phyloP scores from a whole-genome alignment of 345 rosid species.

The Eucalyptus decipiens region DNA sequence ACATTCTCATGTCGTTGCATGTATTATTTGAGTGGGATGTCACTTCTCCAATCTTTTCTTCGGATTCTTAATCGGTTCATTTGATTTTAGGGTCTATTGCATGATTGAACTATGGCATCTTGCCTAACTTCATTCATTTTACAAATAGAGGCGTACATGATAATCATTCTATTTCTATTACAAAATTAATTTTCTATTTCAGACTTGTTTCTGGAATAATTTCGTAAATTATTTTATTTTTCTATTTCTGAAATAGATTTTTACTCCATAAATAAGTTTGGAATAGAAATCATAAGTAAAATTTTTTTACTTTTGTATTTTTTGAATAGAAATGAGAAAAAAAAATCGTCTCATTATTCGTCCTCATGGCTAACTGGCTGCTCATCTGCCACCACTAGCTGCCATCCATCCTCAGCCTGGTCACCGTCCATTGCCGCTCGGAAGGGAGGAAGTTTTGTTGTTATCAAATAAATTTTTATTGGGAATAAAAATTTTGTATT shows the following conservation, averaged over 20 bases:
- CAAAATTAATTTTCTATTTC: fast-evolving
- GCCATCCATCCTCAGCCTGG: fast-evolving
- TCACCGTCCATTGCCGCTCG: fast-evolving
- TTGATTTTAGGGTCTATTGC: background rate
- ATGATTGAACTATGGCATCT: background rate
- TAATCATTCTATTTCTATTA: too few species aligned
- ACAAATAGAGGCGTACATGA: too few species aligned
- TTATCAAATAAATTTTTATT: too few species aligned
- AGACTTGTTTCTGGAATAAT: fast-evolving
- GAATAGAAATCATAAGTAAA: fast-evolving
- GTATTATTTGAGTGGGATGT: background rate
- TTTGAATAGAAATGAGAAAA: fast-evolving
- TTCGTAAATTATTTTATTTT: too few species aligned
- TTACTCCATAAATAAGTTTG: too few species aligned
- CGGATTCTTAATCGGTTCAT: background rate
- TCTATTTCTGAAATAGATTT: too few species aligned
- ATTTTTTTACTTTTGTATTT: fast-evolving
- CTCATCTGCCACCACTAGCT: fast-evolving
- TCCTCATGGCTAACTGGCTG: fast-evolving
- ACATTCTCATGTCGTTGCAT: background rate
- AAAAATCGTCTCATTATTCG: too few species aligned
- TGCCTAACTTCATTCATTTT: background rate
- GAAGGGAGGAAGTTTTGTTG: too few species aligned
- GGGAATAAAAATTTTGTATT: fast-evolving
- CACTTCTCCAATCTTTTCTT: background rate